Evolutionary conservation across 1,139 yeast species (phyloP).

Genomic region (Scheffersomyces lignicola): DNA sequence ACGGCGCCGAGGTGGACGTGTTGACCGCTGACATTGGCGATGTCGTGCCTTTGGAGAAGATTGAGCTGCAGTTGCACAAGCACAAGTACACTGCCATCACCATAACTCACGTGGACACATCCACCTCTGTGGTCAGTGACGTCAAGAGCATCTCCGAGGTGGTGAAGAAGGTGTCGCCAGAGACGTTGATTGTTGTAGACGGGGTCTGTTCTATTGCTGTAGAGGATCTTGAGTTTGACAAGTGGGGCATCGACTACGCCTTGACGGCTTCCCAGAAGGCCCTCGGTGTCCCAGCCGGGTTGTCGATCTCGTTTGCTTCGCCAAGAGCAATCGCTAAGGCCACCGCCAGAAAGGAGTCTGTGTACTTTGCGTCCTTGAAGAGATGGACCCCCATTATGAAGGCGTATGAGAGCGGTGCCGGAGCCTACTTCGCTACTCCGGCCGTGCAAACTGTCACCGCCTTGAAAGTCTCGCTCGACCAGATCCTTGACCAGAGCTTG

Average conservation of each 20-base stretch:
- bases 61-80: conserved; percentile 54
- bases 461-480: conserved; percentile 72
- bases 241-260: conserved; percentile 88
- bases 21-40: conserved; percentile 72
- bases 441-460: conserved; percentile 87
- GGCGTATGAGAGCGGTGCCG: conserved; percentile 79
- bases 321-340: conserved; percentile 71
- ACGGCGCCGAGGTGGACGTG: conserved; percentile 72
- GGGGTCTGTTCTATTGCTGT: conserved; percentile 95
- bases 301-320: conserved; percentile 75
- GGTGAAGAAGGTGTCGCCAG: conserved; percentile 69
- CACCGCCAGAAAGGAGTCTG: conserved; percentile 54
- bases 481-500: conserved; percentile 61
- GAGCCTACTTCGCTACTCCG: conserved; percentile 93
- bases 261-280: conserved; percentile 96
- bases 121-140: conserved; percentile 85
- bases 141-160: conserved; percentile 62
- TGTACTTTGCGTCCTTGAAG: conserved; percentile 74
- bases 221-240: conserved; percentile 80
- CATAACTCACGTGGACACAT: conserved; percentile 93
- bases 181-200: conserved; percentile 81
- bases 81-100: conserved; percentile 69
- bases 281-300: conserved; percentile 91
- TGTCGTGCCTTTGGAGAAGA: conserved; percentile 56
- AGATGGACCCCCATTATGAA: conserved; percentile 90